Base-by-base conservation (phyloP, 441 rosid genomes). In the Flueggea neowawraea region DNA sequence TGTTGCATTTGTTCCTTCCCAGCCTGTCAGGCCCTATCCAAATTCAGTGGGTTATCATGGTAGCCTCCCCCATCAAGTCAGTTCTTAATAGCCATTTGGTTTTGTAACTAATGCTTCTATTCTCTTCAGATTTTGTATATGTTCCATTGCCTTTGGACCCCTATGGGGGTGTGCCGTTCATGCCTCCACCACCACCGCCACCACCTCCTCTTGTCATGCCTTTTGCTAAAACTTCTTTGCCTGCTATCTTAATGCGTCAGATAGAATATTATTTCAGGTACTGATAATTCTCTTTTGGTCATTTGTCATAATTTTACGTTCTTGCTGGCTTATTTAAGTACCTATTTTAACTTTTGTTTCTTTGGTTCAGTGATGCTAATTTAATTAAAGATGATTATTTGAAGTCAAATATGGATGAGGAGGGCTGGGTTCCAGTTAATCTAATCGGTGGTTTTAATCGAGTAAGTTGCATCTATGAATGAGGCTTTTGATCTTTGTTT, bases 211-310 rank as follows among this genome's bases (percentile, higher is more conserved):
- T 84, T 36, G 78, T 70, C 76, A 66, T 71, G 56, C 83, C 77
- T 66, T 60, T 75, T 56, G 82, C 74, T 16, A 91, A 88, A 43
- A 69, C 63, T 70, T 81, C 80, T 52, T 76, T 93, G 80, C 76
- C 75, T 66, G 60, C 69, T 10, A 77, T 61, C 69, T 71, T 93
- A 64, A 71, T 80, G 65, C 70, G 64, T 41, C 98, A 93, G 72
- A 88, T 93, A 71, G 91, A 90, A 51, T 93, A 80, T 70, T 86
- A 86, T 75, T 86, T 93, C 89, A 90, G 98, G 98, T 88, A 75
- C 62, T 55, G 44, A 16, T 52, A 13, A 53, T 31, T 6, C 56
- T 28, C 54, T 61, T 58, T 69, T 3, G 12, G 48, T 69, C 16
- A 55, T 16, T 52, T 12, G 3, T 61, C 47, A 60, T 28, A 64